phyloP scores from a whole-genome alignment of 768 basidiomycete species.

The Suillus lakei region DNA sequence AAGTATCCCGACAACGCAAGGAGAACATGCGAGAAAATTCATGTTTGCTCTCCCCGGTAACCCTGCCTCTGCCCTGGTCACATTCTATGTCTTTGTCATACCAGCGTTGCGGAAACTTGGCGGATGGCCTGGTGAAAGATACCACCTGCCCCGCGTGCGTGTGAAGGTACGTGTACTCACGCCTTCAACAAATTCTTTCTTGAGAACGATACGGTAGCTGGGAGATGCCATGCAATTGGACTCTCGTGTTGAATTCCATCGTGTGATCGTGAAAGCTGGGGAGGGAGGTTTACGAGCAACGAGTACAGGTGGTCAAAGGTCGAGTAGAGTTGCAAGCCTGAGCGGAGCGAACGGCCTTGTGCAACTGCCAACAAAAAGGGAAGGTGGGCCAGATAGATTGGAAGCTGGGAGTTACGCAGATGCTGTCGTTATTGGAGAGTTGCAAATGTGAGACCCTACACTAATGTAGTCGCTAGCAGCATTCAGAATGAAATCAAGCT shows the following conservation, averaged over 20 bases:
- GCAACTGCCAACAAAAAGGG: constrained; percentile 56
- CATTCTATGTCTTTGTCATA: constrained; percentile 82
- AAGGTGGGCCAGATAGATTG: constrained; percentile 41
- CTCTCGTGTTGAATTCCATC: constrained; percentile 81
- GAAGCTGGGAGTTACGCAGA: constrained; percentile 59
- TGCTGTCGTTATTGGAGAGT: constrained; percentile 73
- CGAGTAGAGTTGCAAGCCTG: constrained; percentile 80
- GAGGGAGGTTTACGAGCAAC: constrained; percentile 59
- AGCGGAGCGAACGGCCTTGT: constrained; percentile 82
- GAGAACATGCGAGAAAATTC: constrained; percentile 50
- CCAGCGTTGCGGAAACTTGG: constrained; percentile 77
- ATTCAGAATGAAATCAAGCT: neutral
- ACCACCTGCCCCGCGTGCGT: constrained; percentile 62
- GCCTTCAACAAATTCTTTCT: neutral
- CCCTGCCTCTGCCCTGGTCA: constrained; percentile 86
- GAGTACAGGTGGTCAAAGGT: constrained; percentile 88
- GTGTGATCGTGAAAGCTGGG: constrained; percentile 60
- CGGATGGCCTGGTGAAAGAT: constrained; percentile 60
- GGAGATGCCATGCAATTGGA: constrained; percentile 70
- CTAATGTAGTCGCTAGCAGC: neutral
- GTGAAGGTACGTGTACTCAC: constrained; percentile 57
- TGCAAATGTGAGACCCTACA: constrained; percentile 36
- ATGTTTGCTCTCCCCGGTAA: constrained; percentile 90
- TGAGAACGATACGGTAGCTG: constrained; percentile 42
- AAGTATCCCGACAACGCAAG: constrained; percentile 55